Base-by-base conservation (phyloP, 345 rosid species). In the Linum trigynum region DNA sequence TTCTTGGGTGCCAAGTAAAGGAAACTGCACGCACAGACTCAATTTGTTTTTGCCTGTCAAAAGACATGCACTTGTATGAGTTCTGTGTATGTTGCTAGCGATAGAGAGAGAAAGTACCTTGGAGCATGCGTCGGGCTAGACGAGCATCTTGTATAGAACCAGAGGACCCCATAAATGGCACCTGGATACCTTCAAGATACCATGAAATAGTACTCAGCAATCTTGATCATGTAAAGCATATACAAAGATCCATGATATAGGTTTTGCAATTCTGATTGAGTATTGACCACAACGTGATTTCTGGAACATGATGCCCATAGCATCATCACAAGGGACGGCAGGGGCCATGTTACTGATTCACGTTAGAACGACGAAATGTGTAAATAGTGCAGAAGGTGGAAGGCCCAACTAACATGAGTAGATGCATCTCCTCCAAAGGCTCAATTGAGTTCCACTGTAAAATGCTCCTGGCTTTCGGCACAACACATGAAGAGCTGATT, bases 401-500 rank as follows among this genome's bases (percentile, higher is more conserved):
- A 45, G 12, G 51, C 12, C 12, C 45, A 17, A 67, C 76, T 58
- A 16, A 72, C 76, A 67, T 72, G 66, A 16, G 7, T 72, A 72
- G 1, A 72, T 39, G 42, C 63, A 42, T 65, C 71, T 72, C 53
- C 63, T 63, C 71, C 76, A 72, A 41, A 67, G 23, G 45, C 67
- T 67, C 45, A 72, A 59, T 36, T 39, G 17, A 48, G 61, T 56
- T 57, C 41, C 50, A 55, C 76, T 72, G 35, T 66, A 40, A 62
- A 72, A 72, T 48, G 64, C 76, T 16, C 63, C 36, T 40, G 82
- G 70, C 66, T 71, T 75, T 62, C 70, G 65, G 39, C 76, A 75
- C 65, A 78, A 65, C 32, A 76, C 74, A 73, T 75, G 79, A 53
- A 73, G 69, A 16, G 82, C 79, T 15, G 82, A 75, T 64, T 68